Conservation (phyloP, 179 eudicot genomes). For the Beta corolliflora region DNA sequence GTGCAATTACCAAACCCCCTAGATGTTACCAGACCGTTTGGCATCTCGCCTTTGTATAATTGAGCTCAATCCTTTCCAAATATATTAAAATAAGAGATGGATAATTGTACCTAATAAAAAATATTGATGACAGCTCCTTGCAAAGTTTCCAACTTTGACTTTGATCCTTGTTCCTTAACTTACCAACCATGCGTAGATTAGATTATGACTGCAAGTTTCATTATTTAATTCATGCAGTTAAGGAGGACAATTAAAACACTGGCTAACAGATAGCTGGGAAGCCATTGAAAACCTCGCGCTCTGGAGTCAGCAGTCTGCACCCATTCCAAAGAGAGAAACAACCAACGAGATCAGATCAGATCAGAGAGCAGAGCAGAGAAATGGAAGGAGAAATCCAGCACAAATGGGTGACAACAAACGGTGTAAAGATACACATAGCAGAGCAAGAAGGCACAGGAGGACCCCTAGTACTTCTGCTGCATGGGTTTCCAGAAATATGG, state of each 20-base stretch:
- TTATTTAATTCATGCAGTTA: background rate
- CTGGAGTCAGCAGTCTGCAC: background rate
- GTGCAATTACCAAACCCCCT: too few species aligned
- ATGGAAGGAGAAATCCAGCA: constrained; percentile 19
- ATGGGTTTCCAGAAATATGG: constrained; percentile 24
- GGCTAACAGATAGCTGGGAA: background rate
- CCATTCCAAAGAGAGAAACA: background rate
- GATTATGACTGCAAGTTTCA: background rate
- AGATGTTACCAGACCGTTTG: too few species aligned
- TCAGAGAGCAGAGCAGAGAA: background rate
- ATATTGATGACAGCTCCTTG: background rate
- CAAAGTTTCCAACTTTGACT: background rate
- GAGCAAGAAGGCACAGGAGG: constrained; percentile 24
- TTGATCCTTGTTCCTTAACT: background rate
- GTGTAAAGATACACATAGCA: constrained; percentile 25
- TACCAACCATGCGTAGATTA: background rate
- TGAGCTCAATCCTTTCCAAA: too few species aligned
- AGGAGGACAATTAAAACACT: too few species aligned
- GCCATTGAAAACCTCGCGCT: background rate
- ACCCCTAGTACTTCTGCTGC: constrained; percentile 21
- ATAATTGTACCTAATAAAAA: too few species aligned
- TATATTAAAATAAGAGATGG: too few species aligned
- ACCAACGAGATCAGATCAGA: background rate
- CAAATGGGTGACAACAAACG: constrained; percentile 15
- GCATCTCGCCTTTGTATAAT: too few species aligned